Evolutionary conservation across 148 eudicot species (phyloP), one percentile per base, ranked within the genome.

Genomic region (Amaranthus palmeri): DNA sequence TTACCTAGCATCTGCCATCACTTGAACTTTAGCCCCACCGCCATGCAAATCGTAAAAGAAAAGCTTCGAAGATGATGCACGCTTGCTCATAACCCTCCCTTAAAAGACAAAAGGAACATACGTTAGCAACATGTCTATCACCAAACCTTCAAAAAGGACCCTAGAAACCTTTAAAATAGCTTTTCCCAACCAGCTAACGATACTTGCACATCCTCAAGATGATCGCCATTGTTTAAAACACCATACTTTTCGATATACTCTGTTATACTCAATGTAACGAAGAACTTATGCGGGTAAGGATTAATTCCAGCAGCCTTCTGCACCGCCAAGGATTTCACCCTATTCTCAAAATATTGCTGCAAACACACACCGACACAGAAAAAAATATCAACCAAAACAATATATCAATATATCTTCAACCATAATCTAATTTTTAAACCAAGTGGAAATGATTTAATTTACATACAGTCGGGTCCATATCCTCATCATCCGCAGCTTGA

Each of bases 221-320:
- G 97, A 6, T 67, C 97, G 45, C 93, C 98, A 53, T 81, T 71
- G 50, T 78, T 72, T 70, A 95, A 76, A 58, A 59, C 75, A 67
- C 81, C 87, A 83, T 88, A 95, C 76, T 82, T 81, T 79, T 83
- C 78, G n/a, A 87, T 74, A 74, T 85, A 95, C 51, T 86, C 91
- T 49, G 77, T 58, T 43, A 91, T 73, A 66, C 87, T 63, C 88
- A 82, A 61, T 4, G 86, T 72, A 57, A 79, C 88, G 54, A 67
- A 67, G 66, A 95, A 95, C 75, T 95, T 95, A 81, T 95, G 98
- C 36, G 97, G 97, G 72, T 95, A 95, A 4, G 98, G 98, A 70
- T 93, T 91, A 1, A 51, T 13, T 50, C 92, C 97, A 61, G 84
- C 87, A 61, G 74, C 85, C 86, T 91, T 95, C 79, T 82, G 83